Evolutionary conservation across 805 yeast genomes (phyloP), one percentile per base, ranked within the genome.

Genomic region (Saccharomycopsis sp.): DNA sequence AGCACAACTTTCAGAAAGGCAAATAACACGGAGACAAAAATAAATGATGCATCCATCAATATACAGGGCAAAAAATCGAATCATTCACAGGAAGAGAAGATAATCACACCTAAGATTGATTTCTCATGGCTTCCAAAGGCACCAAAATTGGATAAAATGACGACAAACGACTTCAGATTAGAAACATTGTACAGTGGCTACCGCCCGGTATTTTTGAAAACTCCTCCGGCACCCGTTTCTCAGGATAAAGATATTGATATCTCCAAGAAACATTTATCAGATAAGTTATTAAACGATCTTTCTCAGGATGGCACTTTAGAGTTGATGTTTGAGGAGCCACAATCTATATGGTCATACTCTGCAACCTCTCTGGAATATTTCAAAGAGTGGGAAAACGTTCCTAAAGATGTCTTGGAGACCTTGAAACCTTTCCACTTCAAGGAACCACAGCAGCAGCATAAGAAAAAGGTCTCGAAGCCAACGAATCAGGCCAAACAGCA

Each of bases 81-180:
- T 29, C 38, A 12, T 12, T 29, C 38, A 5, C 9, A 29, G 38
- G 38, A 29, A 5, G 38, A 29, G 38, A 29, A 29, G 12, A 29
- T 29, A 29, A 29, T 29, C 38, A 29, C 38, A 12, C 38, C 38
- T 29, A 29, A 29, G 19, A 17, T 17, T 19, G 60, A 59, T 19
- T 59, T 35, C 41, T 57, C 60, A 1, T 57, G 61, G 59, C 29
- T 61, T n/a, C 63, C 63, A 17, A 58, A 61, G 42, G 63, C 63
- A n/a, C 63, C 63, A 14, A 58, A 58, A 25, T 52, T 61, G 42
- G 56, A 54, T 24, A 29, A 55, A 8, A 56, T 56, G 24, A 29
- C 58, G 9, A 42, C 55, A 20, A 52, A 57, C 3, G 59, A 61
- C 2, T 44, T 61, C 15, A 53, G 58, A 12, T 15, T 61, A 3